A percentile compares a stretch with the other conserved stretches of the same genome.
phyloP scores from a whole-genome alignment of 2,329 filamentous ascomycete genomes.

The Plenodomus lindquistii region DNA sequence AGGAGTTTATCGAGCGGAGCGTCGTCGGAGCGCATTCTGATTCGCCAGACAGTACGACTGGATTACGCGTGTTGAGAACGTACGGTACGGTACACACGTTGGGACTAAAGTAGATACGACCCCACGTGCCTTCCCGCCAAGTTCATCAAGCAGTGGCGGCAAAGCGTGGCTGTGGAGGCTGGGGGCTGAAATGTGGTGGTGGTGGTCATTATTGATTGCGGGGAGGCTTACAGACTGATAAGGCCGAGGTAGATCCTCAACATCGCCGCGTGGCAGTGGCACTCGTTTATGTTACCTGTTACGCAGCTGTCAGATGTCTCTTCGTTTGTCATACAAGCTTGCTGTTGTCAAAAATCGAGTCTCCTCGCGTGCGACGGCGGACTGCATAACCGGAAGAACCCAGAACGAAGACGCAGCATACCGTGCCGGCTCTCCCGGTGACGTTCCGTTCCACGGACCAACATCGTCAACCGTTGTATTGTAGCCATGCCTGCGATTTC shows the following conservation, averaged over 20 bases:
- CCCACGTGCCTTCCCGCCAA: neutral
- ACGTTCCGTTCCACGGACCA: neutral
- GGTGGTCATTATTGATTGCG: slow-evolving; percentile 10
- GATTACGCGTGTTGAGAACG: neutral
- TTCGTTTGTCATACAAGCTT: neutral
- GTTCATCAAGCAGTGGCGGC: neutral
- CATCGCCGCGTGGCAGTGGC: neutral
- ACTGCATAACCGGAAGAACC: neutral
- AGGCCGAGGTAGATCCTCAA: neutral
- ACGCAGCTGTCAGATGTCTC: neutral
- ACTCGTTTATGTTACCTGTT: too few species aligned
- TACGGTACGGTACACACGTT: neutral
- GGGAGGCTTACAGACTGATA: neutral
- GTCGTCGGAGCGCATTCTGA: neutral
- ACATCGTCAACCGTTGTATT: neutral
- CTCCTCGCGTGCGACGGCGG: too few species aligned
- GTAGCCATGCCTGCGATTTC: slow-evolving; percentile 17
- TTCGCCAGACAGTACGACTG: neutral
- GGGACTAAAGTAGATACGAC: too few species aligned
- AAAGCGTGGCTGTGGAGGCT: slow-evolving; percentile 21
- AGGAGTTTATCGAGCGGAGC: neutral
- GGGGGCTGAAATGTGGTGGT: slow-evolving; percentile 4
- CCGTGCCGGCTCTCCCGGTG: neutral
- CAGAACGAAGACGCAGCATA: neutral
- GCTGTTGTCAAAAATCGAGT: neutral